Conservation (phyloP, 208 protist species). For the Trichomonas gallinae region DNA sequence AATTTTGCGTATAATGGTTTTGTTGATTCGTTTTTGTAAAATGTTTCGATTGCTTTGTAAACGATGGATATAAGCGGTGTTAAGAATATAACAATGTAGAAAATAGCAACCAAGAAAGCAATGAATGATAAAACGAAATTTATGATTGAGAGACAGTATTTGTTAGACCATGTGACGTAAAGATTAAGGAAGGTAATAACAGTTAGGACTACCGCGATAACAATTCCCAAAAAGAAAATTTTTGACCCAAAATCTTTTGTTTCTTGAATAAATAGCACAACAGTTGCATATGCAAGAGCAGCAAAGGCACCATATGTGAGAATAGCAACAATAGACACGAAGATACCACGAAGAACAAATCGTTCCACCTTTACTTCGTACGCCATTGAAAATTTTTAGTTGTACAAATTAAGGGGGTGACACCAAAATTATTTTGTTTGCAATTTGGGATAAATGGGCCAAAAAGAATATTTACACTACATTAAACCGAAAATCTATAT, state of each 20-base stretch:
- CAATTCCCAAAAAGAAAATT: background rate
- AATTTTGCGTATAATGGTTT: background rate
- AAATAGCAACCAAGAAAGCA: background rate
- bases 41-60: background rate
- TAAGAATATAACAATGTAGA: background rate
- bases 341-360: background rate
- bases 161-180: background rate
- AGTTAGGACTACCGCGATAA: background rate
- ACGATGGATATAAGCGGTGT: background rate
- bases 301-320: background rate
- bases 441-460: too few species aligned
- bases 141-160: background rate
- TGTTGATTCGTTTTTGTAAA: background rate
- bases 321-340: background rate
- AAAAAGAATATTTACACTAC: too few species aligned
- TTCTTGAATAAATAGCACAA: background rate
- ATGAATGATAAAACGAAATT: background rate
- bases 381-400: background rate
- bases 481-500: too few species aligned
- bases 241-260: background rate
- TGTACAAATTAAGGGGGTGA: too few species aligned
- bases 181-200: background rate
- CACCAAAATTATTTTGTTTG: too few species aligned
- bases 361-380: background rate
- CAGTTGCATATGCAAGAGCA: background rate